phyloP scores from a whole-genome alignment of 139 green algal species.

The Dunaliella primolecta region DNA sequence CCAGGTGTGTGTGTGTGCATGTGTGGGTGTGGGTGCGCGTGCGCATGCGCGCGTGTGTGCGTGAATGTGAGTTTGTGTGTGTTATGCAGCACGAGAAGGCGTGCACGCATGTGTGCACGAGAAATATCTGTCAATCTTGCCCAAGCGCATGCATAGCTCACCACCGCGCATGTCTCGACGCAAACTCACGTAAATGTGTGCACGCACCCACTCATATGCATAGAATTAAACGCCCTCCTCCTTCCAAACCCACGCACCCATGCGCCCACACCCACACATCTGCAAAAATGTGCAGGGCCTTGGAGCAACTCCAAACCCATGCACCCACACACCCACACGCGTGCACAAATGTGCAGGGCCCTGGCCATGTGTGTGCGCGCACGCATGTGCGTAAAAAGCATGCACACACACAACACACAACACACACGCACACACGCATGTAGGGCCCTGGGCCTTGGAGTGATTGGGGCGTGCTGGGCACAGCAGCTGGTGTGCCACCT shows the following conservation, averaged over 20 bases:
- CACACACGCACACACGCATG: no score
- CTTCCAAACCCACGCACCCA: neutral
- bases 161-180: no score
- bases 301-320: no score
- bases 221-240: no score
- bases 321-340: no score
- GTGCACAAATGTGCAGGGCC: no score
- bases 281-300: no score
- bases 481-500: conserved; percentile 13
- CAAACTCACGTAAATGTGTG: conserved; percentile 10
- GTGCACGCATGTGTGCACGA: neutral
- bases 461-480: conserved; percentile 25
- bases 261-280: no score
- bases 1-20: neutral
- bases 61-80: neutral
- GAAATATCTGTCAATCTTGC: no score
- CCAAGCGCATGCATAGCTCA: conserved; percentile 7
- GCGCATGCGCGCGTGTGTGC: neutral
- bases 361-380: no score
- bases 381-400: no score
- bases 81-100: neutral
- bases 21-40: neutral
- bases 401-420: no score
- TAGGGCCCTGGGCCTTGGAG: conserved; percentile 42
- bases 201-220: neutral